Evolutionary conservation across 116 monocot species (phyloP), one percentile per base, ranked within the genome.

Genomic region (Posidonia oceanica): DNA sequence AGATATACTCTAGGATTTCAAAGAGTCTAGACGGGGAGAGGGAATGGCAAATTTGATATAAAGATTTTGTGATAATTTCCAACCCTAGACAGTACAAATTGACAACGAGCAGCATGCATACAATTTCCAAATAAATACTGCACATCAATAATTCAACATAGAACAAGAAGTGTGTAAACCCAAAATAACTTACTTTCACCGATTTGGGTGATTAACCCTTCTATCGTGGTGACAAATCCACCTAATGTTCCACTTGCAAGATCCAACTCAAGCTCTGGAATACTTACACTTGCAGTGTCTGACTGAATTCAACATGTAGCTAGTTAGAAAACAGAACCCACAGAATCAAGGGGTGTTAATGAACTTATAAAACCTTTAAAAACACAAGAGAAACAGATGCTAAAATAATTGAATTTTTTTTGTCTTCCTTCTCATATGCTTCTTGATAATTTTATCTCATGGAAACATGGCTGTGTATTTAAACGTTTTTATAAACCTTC

Each of bases 261-360:
- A 83, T 98, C 98, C 78, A 98, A 75, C 7, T 93, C 93, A 56
- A 98, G 71, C 80, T 98, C 98, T 39, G 98, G 98, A 59, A 98
- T 82, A 66, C 66, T 76, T 23, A 98, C 98, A 73, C 78, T 38
- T 21, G 98, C 93, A 80, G 82, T 84, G 76, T 98, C 90, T 52
- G 98, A 87, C 98, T 98, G 87, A 38, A 72, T 44, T 36, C 48
- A 68, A 68, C 42, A 40, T 64, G 7, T 48, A 48, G 48, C 48
- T 7, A 8, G 48, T 48, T 7, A 7, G 64, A 42, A 42, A 39
- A 41, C 16, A n/a, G 16, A 42, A 18, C 12, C 52, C 29, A 54
- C 23, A 29, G 23, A 68, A 29, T 4, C 36, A 39, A 4, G 4
- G 6, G 17, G 52, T 7, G 17, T 2, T 38, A 41, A 64, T 64